Evolutionary conservation across 768 basidiomycete species (phyloP), one percentile per base, ranked within the genome.

Genomic region (Gyrodon lividus): DNA sequence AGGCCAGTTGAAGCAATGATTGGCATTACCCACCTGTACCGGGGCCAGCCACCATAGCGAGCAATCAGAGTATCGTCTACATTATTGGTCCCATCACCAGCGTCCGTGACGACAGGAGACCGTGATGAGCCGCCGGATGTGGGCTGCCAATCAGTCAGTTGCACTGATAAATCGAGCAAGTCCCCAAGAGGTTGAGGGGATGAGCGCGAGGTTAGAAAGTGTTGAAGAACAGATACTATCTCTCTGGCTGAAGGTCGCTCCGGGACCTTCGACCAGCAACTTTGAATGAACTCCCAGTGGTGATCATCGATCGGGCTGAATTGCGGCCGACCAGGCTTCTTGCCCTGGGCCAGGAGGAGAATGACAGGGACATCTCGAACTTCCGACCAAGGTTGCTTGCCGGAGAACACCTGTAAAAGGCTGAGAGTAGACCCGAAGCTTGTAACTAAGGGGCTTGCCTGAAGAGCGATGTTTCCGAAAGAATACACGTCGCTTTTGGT

Each of bases 381-480:
- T 20, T 56, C 53, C 1, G 34, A 47, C 58, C 55, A 60, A 4
- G 60, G 61, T 10, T 35, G 34, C 24, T 56, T 43, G 0, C 61
- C 52, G 0, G 61, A 60, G 20, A 60, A 30, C 5, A 57, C 58
- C 77, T 71, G 23, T 12, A 48, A 30, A 5, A 20, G 7, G 4
- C 3, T 48, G 12, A 31, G 45, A 17, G 19, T 2, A 16, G 1
- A 12, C 0, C 7, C 2, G 6, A 0, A 2, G 3, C 20, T 13
- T 2, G 3, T 20, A 6, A 2, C 0, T 0, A 69, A 28, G 0
- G 0, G 3, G 41, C 54, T 6, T 74, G 1, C 60, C 54, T 62
- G 60, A 6, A 62, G 60, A 8, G 30, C 28, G 8, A 77, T 64
- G 55, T 74, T 74, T 8, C 60, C 60, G 22, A 59, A 62, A 0